A percentile compares a stretch with the other conserved stretches of the same genome.
phyloP scores from a whole-genome alignment of 2,329 filamentous ascomycete genomes.

The Fusarium brevicatenulatum region DNA sequence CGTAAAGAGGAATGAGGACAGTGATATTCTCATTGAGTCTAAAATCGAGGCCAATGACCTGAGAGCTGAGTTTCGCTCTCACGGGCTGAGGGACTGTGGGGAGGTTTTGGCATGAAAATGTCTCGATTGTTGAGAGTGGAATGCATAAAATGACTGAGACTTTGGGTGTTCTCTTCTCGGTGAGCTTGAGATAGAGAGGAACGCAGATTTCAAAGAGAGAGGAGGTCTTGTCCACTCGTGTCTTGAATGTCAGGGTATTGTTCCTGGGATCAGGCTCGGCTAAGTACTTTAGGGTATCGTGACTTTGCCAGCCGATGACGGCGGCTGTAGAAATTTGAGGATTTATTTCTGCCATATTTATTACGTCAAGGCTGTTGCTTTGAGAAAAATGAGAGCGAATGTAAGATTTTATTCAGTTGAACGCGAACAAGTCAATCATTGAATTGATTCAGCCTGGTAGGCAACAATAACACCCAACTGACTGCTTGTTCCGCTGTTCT shows the following conservation, averaged over 20 bases:
- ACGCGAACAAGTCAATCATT: background rate
- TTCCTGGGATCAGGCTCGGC: background rate
- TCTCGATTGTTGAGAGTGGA: background rate
- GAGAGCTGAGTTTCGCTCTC: background rate
- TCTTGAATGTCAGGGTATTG: background rate
- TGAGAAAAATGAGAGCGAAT: rapidly evolving
- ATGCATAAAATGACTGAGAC: background rate
- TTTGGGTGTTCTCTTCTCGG: background rate
- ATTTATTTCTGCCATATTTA: background rate
- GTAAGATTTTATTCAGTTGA: rapidly evolving
- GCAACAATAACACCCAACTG: background rate
- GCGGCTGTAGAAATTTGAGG: background rate
- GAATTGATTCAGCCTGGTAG: background rate
- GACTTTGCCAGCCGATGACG: background rate
- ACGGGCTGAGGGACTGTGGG: background rate
- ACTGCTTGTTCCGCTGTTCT: background rate
- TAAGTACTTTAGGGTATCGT: background rate
- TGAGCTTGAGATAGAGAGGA: background rate
- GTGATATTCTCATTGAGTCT: background rate
- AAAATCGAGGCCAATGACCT: background rate
- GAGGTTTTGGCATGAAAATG: rapidly evolving
- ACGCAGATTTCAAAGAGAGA: background rate
- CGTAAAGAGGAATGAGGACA: rapidly evolving
- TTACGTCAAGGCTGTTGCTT: no score
- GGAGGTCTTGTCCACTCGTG: rapidly evolving